Evolutionary conservation across 2,329 filamentous ascomycete species (phyloP).

Genomic region (Xylariaceae sp.): DNA sequence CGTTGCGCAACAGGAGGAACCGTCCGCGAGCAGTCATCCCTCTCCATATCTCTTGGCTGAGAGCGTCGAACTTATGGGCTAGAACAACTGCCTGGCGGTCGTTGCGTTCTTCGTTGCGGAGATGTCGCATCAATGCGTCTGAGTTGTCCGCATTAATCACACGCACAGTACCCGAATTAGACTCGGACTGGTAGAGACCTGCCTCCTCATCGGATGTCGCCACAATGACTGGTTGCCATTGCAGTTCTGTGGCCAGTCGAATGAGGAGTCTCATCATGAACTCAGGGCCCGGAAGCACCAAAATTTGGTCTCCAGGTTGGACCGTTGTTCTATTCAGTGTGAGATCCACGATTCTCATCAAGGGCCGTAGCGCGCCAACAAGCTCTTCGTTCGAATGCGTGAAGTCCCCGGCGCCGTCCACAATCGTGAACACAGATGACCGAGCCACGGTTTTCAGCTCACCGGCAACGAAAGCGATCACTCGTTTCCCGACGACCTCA

Average conservation of each 20-base stretch:
- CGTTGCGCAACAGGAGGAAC: constrained; percentile 17
- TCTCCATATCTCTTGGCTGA: constrained; percentile 20
- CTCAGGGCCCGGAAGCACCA: constrained; percentile 17
- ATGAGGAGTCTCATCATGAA: constrained; percentile 5
- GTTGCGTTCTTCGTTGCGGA: too few species aligned
- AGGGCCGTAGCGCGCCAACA: too few species aligned
- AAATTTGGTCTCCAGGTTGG: constrained; percentile 14
- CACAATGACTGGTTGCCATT: constrained; percentile 13
- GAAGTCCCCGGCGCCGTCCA: too few species aligned
- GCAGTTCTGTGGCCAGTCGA: constrained; percentile 7
- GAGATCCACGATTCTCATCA: too few species aligned
- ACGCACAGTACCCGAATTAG: too few species aligned
- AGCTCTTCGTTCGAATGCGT: too few species aligned
- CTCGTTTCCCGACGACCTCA: constrained; percentile 8
- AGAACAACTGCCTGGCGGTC: constrained; percentile 17
- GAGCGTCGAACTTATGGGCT: constrained; percentile 6
- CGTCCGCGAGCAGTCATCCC: constrained; percentile 15
- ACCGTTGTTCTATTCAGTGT: too few species aligned
- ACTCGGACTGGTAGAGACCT: too few species aligned
- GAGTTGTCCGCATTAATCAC: too few species aligned
- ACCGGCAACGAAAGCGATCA: constrained; percentile 11
- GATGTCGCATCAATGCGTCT: too few species aligned
- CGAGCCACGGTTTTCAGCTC: too few species aligned
- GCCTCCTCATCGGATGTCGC: neutral
- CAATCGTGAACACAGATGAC: too few species aligned